phyloP scores from a whole-genome alignment of 2,329 filamentous ascomycete species.

The Stenocarpella maydis region DNA sequence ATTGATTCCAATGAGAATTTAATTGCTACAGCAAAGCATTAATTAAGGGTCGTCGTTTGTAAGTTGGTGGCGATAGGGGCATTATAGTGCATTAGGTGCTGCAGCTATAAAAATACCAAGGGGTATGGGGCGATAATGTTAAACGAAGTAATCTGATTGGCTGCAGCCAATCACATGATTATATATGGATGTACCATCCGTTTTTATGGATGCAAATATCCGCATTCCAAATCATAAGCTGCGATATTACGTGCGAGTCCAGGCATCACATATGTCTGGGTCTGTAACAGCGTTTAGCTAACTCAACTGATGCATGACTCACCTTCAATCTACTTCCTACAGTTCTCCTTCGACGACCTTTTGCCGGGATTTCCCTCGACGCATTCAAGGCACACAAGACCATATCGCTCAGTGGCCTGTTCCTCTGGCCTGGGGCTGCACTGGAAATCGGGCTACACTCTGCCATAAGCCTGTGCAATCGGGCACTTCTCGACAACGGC shows the following conservation, averaged over 20 bases:
- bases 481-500: constrained; percentile 1
- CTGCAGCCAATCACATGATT: too few species aligned
- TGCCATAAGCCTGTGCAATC: constrained; percentile 2
- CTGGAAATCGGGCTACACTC: constrained; percentile 15
- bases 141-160: too few species aligned
- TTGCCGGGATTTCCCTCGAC: background rate
- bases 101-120: too few species aligned
- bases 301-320: constrained; percentile 8
- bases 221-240: too few species aligned
- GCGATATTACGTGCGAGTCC: background rate
- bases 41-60: too few species aligned
- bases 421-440: background rate
- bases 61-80: too few species aligned
- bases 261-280: background rate
- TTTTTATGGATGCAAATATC: too few species aligned
- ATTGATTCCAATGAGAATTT: too few species aligned
- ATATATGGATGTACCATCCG: too few species aligned
- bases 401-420: constrained; percentile 17
- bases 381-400: constrained; percentile 27
- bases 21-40: too few species aligned
- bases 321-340: constrained; percentile 16
- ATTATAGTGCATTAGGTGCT: too few species aligned
- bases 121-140: too few species aligned
- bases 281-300: background rate
- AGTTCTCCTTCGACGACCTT: constrained; percentile 16